phyloP scores from a whole-genome alignment of 331 rosid genomes.

The Acacia pycnantha region DNA sequence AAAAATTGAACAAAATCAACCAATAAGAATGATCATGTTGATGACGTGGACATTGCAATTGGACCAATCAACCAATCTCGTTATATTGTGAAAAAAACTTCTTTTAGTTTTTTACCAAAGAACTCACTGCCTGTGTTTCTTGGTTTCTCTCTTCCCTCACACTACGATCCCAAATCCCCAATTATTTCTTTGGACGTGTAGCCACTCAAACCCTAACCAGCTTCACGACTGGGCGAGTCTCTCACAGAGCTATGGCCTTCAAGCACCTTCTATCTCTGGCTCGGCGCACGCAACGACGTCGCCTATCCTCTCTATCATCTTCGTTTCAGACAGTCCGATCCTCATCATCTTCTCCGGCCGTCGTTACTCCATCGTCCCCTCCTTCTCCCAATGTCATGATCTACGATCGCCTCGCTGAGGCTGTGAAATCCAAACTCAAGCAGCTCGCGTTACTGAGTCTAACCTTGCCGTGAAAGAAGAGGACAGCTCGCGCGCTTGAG shows the following conservation, averaged over 20 bases:
- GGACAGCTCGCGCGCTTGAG: constrained; percentile 63
- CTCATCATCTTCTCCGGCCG: constrained; percentile 50
- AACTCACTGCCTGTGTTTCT: no score
- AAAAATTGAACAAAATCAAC: no score
- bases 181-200: no score
- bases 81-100: no score
- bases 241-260: constrained; percentile 49
- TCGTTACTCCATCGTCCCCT: constrained; percentile 32
- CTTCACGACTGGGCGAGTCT: background rate
- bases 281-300: constrained; percentile 41
- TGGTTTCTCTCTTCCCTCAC: no score
- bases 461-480: constrained; percentile 53
- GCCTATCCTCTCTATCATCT: background rate
- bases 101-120: no score
- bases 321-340: constrained; percentile 38
- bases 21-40: no score
- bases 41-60: no score
- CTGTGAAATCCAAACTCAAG: constrained; percentile 52
- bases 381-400: constrained; percentile 60
- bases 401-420: constrained; percentile 75
- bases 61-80: no score
- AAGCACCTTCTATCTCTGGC: constrained; percentile 54
- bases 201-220: constrained; percentile 5
- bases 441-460: constrained; percentile 62
- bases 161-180: no score